Base-by-base conservation (phyloP, 2,329 filamentous ascomycete species). In the Sporothrix pallida region DNA sequence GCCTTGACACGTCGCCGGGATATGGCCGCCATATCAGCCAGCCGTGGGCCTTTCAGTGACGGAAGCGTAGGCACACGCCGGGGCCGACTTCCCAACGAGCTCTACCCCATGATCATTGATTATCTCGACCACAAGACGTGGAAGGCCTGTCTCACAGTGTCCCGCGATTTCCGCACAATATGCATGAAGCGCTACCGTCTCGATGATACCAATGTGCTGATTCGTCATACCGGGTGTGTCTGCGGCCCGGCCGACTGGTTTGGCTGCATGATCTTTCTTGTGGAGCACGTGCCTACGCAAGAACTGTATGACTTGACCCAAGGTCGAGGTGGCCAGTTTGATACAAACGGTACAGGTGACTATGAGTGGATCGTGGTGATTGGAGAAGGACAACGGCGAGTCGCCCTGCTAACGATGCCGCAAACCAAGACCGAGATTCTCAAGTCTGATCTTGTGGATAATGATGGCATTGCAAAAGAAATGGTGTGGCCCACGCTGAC, bases 131-230 rank as follows among this genome's bases (percentile, higher is more conserved):
- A 74, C 20, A 54, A 13, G 10, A 74, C 73, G 2, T 74, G 70
- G 73, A 52, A 72, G 70, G 26, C 44, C n/a, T 74, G 73, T 12
- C 52, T 72, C 2, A 12, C 26, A 4, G 73, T 74, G 23, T 74
- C 73, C 10, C 26, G 5, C 26, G 58, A 62, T 31, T 42, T 62
- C 8, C 26, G 26, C 5, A n/a, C 13, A 5, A 42, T 62, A 6
- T 62, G 58, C 58, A 62, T 62, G 58, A 10, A 6, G 12, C 15
- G 42, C 37, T 42, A 37, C 26, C 58, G 26, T 2, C 58, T 62
- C 4, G 58, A 62, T 13, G 58, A 62, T 23, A 13, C 37, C 15
- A 62, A n/a, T 12, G 52, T 31, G 3, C 15, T 62, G 0, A 2
- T 42, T 8, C 48, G 13, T 15, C 5, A 12, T 3, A 50, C 48